Percentiles rank a stretch among this genome's conserved stretches.
Evolutionary conservation across 345 rosid genomes (phyloP).

Genomic region (Excoecaria cochinchinensis): DNA sequence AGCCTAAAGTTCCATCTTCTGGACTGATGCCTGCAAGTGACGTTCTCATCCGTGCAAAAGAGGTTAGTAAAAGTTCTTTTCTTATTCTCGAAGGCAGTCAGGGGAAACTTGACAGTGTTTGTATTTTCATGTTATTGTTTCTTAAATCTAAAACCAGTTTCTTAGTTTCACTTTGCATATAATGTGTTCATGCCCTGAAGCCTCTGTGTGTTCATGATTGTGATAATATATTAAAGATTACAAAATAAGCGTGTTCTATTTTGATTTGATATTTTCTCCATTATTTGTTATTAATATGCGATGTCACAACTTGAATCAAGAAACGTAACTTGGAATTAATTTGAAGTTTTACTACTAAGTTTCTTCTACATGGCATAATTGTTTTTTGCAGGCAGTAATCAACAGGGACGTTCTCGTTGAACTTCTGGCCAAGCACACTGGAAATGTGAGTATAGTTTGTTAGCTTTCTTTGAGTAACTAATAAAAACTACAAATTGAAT

Average conservation of each 20-base stretch:
- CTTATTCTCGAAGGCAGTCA: background rate
- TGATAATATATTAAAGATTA: background rate
- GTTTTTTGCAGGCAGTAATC: constrained; percentile 51
- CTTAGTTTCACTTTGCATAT: background rate
- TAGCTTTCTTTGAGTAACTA: background rate
- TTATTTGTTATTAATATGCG: too few relatives aligned
- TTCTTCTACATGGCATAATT: constrained; percentile 3
- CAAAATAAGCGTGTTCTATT: background rate
- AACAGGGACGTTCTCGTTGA: constrained; percentile 67
- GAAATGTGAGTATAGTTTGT: constrained; percentile 51
- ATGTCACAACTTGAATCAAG: too few relatives aligned
- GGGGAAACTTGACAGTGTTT: background rate
- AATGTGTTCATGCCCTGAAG: background rate
- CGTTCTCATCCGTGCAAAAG: constrained; percentile 78
- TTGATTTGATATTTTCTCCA: background rate
- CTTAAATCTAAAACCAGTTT: background rate
- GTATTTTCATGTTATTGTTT: background rate
- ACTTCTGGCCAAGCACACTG: constrained; percentile 88
- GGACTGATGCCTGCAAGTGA: constrained; percentile 89
- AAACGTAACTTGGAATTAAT: background rate
- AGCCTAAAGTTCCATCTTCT: constrained; percentile 79
- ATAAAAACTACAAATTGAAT: background rate
- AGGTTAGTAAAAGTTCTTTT: constrained; percentile 46
- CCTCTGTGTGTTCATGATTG: background rate
- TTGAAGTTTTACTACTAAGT: background rate